Percentiles rank a stretch among this genome's conserved stretches.
Evolutionary conservation across 208 protist species (phyloP).

Genomic region (Trypanosoma congolense): DNA sequence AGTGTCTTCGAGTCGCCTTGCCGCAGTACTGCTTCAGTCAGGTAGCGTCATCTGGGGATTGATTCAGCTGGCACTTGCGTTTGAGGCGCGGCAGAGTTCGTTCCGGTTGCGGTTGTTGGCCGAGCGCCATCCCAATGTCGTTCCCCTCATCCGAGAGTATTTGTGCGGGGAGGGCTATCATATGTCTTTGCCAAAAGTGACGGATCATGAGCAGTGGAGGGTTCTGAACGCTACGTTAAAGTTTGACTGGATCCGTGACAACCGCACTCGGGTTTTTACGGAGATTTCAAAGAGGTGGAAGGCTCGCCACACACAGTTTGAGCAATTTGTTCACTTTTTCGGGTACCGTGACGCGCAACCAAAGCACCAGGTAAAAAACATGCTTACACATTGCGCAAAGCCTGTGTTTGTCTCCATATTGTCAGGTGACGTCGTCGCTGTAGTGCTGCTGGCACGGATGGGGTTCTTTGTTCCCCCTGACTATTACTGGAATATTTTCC

Average conservation of each 20-base stretch:
- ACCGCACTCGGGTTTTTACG: constrained; percentile 76
- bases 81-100: constrained; percentile 77
- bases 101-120: constrained; percentile 68
- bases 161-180: constrained; percentile 84
- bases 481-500: constrained; percentile 85
- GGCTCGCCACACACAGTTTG: constrained; percentile 70
- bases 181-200: constrained; percentile 61
- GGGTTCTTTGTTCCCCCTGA: constrained; percentile 80
- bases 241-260: constrained; percentile 86
- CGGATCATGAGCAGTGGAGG: constrained; percentile 76
- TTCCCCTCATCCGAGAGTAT: constrained; percentile 52
- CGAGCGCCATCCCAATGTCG: constrained; percentile 50
- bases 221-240: constrained; percentile 51
- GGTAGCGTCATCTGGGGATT: constrained; percentile 59
- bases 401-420: constrained; percentile 81
- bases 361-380: constrained; percentile 50
- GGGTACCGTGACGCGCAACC: constrained; percentile 65
- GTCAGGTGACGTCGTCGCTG: constrained; percentile 56
- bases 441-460: constrained; percentile 67
- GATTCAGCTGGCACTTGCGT: constrained; percentile 66
- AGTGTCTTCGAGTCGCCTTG: constrained; percentile 32
- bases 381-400: constrained; percentile 74
- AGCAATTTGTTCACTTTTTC: constrained; percentile 87
- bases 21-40: constrained; percentile 57
- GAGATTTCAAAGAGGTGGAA: constrained; percentile 85